Percentiles rank a stretch among this genome's conserved stretches.
phyloP scores from a whole-genome alignment of 768 basidiomycete genomes.

The Phallus indusiatus region DNA sequence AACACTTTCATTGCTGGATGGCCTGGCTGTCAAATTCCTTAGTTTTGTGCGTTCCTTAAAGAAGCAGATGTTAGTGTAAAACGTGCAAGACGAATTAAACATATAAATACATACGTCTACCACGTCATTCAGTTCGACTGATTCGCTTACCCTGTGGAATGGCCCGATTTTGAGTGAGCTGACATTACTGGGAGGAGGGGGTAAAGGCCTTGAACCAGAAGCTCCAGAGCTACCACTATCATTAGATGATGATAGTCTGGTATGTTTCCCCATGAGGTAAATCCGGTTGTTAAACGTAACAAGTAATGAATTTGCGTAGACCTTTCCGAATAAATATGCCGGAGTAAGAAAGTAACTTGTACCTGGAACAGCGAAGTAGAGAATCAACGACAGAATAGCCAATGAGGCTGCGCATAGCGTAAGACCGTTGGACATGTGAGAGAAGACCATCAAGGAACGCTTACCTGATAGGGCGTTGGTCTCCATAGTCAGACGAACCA shows the following conservation, averaged over 20 bases:
- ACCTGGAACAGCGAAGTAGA: not conserved
- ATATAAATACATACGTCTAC: not conserved
- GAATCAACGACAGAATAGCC: not conserved
- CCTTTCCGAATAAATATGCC: not conserved
- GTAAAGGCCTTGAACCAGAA: not conserved
- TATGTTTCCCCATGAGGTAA: not conserved
- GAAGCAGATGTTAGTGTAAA: too few species aligned
- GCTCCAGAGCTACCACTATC: not conserved
- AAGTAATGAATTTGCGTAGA: not conserved
- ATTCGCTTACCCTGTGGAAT: not conserved
- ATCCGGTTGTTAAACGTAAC: not conserved
- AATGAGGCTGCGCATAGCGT: not conserved
- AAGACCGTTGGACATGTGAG: too few species aligned
- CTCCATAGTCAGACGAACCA: constrained; percentile 19
- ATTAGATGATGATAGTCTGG: not conserved
- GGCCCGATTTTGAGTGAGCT: not conserved
- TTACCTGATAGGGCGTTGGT: constrained; percentile 16
- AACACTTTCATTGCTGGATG: too few species aligned
- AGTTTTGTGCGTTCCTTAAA: too few species aligned
- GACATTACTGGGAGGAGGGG: not conserved
- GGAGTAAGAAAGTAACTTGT: not conserved
- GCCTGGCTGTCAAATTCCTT: too few species aligned
- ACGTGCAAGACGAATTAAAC: not conserved
- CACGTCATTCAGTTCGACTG: not conserved
- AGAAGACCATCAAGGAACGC: not conserved